phyloP scores from a whole-genome alignment of 805 yeast genomes.

The Spathaspora girioi region DNA sequence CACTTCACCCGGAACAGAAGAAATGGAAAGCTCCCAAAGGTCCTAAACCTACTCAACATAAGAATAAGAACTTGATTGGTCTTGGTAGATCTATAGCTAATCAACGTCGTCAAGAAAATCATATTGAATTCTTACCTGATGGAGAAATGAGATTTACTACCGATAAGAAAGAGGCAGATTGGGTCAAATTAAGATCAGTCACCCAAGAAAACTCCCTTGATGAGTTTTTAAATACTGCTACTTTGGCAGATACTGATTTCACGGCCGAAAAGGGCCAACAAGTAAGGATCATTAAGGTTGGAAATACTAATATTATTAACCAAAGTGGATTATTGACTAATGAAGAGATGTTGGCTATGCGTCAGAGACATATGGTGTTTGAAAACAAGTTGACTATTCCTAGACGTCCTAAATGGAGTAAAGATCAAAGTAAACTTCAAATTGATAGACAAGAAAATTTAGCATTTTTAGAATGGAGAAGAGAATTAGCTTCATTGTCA shows the following conservation, averaged over 20 bases:
- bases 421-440: slow-evolving; percentile 65
- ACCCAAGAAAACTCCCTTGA: slow-evolving; percentile 93
- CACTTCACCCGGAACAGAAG: slow-evolving; percentile 48
- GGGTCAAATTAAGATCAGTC: slow-evolving; percentile 90
- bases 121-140: slow-evolving; percentile 70
- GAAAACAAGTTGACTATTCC: slow-evolving; percentile 80
- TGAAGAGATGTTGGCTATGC: slow-evolving; percentile 61
- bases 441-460: slow-evolving; percentile 85
- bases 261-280: slow-evolving; percentile 84
- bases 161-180: slow-evolving; percentile 74
- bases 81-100: slow-evolving; percentile 81
- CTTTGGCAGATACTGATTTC: slow-evolving; percentile 92
- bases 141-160: slow-evolving; percentile 90
- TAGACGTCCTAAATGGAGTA: slow-evolving; percentile 85
- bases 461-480: slow-evolving; percentile 91
- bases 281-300: slow-evolving; percentile 79
- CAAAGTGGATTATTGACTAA: slow-evolving; percentile 52
- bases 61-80: slow-evolving; percentile 80
- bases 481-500: slow-evolving; percentile 79
- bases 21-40: slow-evolving; percentile 90
- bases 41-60: slow-evolving; percentile 84
- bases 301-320: slow-evolving; percentile 41
- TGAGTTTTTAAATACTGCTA: slow-evolving; percentile 93
- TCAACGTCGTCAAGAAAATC: slow-evolving; percentile 66
- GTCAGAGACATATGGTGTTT: slow-evolving; percentile 61